Evolutionary conservation across 2,329 filamentous ascomycete species (phyloP).

Genomic region (Lachnellula occidentalis): DNA sequence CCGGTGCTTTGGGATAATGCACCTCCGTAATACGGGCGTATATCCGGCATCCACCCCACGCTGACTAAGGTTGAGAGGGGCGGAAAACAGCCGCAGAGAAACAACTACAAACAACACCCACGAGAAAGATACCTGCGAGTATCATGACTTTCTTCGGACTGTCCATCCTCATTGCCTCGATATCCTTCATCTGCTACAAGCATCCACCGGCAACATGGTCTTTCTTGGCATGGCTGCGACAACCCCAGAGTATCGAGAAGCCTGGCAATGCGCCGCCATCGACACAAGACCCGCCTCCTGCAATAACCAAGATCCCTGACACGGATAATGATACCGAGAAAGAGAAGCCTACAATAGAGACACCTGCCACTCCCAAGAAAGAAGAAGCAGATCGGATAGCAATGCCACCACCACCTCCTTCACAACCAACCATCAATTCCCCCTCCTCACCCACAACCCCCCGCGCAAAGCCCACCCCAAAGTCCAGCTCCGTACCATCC

Average conservation of each 20-base stretch:
- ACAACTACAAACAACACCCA: not conserved
- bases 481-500: conserved; percentile 13
- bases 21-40: not conserved
- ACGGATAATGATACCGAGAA: not conserved
- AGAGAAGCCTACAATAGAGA: not conserved
- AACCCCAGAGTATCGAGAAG: not conserved
- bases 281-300: not conserved
- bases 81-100: not conserved
- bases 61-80: not conserved
- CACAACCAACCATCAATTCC: conserved; percentile 25
- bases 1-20: not conserved
- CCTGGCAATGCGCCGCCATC: conserved; percentile 6
- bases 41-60: not conserved
- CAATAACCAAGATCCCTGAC: not conserved
- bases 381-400: conserved; percentile 30
- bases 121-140: not conserved
- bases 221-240: conserved; percentile 32
- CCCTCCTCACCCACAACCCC: conserved; percentile 43
- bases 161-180: conserved; percentile 56
- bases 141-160: conserved; percentile 53
- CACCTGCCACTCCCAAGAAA: conserved; percentile 5
- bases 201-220: conserved; percentile 46
- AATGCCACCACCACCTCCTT: conserved; percentile 38
- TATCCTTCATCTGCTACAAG: conserved; percentile 51
- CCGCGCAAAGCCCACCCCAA: conserved; percentile 34